Percentiles rank a stretch among this genome's conserved stretches.
phyloP scores from a whole-genome alignment of 805 yeast genomes.

The Ascoidea tarda region DNA sequence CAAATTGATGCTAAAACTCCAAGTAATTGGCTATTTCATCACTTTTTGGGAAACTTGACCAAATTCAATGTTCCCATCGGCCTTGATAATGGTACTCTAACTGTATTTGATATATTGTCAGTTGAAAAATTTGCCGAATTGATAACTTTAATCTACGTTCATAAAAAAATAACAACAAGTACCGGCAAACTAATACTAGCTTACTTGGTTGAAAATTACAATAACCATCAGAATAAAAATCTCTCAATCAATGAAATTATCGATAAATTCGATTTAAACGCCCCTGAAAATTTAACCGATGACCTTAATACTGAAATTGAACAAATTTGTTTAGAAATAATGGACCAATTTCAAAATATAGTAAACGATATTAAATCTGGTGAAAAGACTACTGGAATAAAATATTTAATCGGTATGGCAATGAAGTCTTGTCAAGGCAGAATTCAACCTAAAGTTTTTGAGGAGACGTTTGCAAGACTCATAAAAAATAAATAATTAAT shows the following conservation, averaged over 20 bases:
- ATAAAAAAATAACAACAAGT: constrained; percentile 37
- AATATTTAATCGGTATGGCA: constrained; percentile 70
- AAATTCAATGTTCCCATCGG: constrained; percentile 25
- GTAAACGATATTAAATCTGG: constrained; percentile 44
- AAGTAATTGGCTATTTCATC: constrained; percentile 76
- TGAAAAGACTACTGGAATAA: constrained; percentile 48
- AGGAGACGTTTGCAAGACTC: constrained; percentile 18
- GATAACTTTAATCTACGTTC: constrained; percentile 29
- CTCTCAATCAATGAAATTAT: constrained; percentile 29
- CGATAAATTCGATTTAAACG: constrained; percentile 35
- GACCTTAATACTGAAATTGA: constrained; percentile 18
- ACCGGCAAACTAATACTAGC: constrained; percentile 54
- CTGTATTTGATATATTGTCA: constrained; percentile 17
- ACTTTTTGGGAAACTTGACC: constrained; percentile 55
- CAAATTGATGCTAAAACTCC: constrained; percentile 24
- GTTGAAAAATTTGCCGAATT: constrained; percentile 38
- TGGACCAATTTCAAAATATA: constrained; percentile 33
- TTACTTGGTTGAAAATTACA: constrained; percentile 40
- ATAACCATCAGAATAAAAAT: constrained; percentile 16
- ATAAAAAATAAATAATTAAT: background rate
- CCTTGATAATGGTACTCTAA: constrained; percentile 12
- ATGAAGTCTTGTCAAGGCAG: constrained; percentile 69
- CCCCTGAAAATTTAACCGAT: constrained; percentile 16
- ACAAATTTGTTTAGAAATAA: constrained; percentile 30
- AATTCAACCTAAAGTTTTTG: constrained; percentile 22